Conservation (phyloP, 129 eudicot species). For the Flaveria bidentis region DNA sequence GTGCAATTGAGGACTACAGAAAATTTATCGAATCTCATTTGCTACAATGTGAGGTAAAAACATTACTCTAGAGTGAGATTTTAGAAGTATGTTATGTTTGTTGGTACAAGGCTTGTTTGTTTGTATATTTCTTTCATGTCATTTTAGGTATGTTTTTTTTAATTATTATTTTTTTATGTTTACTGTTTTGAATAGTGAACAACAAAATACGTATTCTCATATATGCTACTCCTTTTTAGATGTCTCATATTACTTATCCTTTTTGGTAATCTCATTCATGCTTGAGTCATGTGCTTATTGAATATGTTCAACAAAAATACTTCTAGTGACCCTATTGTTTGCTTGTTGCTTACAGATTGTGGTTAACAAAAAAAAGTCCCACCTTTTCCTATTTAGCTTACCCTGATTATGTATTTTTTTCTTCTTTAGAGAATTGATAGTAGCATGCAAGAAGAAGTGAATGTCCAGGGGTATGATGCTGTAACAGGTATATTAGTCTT, state of each 20-base stretch:
- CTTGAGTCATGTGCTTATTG: not conserved
- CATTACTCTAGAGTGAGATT: constrained; percentile 8
- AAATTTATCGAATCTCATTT: constrained; percentile 67
- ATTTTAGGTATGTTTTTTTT: not conserved
- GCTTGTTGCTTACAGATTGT: not conserved
- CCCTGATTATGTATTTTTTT: constrained; percentile 22
- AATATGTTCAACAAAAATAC: constrained; percentile 6
- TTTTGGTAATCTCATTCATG: not conserved
- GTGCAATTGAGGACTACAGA: constrained; percentile 75
- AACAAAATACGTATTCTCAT: not conserved
- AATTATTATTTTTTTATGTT: not conserved
- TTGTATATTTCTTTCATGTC: not conserved
- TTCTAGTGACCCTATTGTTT: not conserved
- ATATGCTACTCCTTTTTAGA: not conserved
- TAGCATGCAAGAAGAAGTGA: constrained; percentile 72
- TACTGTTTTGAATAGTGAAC: not conserved
- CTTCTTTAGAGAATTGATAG: constrained; percentile 58
- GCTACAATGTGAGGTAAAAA: constrained; percentile 61
- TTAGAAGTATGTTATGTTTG: not conserved
- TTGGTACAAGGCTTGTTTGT: constrained; percentile 4
- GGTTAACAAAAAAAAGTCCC: not conserved
- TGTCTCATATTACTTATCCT: not conserved
- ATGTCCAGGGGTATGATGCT: constrained; percentile 60
- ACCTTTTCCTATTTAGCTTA: not conserved
- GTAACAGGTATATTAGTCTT: constrained; percentile 53